Evolutionary conservation across 2,329 filamentous ascomycete species (phyloP), one percentile per base, ranked within the genome.

Genomic region (Aspergillaceae sp.): DNA sequence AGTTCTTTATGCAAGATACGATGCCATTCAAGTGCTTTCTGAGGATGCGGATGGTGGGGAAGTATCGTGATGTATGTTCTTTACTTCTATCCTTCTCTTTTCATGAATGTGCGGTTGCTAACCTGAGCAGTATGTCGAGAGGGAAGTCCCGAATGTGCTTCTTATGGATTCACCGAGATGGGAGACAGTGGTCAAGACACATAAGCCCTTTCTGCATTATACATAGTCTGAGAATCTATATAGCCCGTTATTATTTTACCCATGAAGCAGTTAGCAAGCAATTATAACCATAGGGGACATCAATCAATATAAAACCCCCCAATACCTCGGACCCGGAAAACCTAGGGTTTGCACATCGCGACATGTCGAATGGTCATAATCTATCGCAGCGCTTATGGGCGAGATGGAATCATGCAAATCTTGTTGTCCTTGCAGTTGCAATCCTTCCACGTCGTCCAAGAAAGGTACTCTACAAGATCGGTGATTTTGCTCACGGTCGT

Each of bases 331-430:
- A 19, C 19, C 45, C 2, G 60, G 58, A 1, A 50, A 50, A 44
- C 7, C 47, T 53, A 2, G 19, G 19, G 19, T 19, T 19, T 19
- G 19, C 4, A 51, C 55, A 54, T 67, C 61, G 43, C 58, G 54
- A 46, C 76, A 79, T 32, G 59, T 56, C 4, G 77, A 77, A 37
- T 64, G 57, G 30, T 68, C 70, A 53, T 80, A 77, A 55, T 84
- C 80, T 28, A 78, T 69, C 0, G 64, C 56, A 0, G 63, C 68
- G 0, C 80, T 80, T 58, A 74, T 67, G 0, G 80, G 81, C 80
- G 80, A 84, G 56, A 84, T 81, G 79, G 79, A n/a, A 83, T 67
- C 40, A 78, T 73, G 50, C 80, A 80, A 2, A 81, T 61, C 60
- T 84, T 74, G 40, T 77, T 70, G 5, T 69, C 66, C 0, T 55